Conservation (phyloP, 1,284 basidiomycete species). For the Ganoderma boninense region DNA sequence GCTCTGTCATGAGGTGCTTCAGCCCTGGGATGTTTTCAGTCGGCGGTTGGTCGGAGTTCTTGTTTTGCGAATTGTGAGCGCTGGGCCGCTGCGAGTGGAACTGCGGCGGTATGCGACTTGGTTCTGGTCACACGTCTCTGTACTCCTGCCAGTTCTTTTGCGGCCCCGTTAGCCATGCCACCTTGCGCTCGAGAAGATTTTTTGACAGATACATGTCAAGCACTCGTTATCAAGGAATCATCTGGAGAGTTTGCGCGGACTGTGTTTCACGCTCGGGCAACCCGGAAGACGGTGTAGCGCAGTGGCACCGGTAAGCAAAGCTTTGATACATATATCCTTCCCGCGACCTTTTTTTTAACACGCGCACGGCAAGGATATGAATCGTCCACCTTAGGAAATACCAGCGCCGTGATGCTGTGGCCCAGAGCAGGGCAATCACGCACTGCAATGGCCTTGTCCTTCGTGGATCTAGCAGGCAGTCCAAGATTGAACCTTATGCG, state of each 20-base stretch:
- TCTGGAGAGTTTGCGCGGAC: background rate
- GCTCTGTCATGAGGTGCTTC: too few relatives aligned
- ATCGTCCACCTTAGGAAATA: background rate
- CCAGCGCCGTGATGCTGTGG: background rate
- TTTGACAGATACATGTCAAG: background rate
- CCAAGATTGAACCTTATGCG: background rate
- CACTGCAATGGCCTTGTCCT: background rate
- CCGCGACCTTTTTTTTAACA: background rate
- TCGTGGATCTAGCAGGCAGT: background rate
- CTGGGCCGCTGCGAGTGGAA: too few relatives aligned
- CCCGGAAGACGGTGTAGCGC: background rate
- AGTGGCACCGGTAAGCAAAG: background rate
- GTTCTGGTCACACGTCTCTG: too few relatives aligned
- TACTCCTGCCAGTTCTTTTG: too few relatives aligned
- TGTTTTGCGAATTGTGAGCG: too few relatives aligned
- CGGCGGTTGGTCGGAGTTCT: too few relatives aligned
- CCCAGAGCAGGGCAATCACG: background rate
- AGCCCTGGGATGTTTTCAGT: too few relatives aligned
- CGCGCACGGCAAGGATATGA: background rate
- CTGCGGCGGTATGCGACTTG: too few relatives aligned
- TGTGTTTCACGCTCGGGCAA: background rate
- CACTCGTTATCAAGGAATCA: background rate
- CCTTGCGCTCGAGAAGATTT: background rate
- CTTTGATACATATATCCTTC: background rate
- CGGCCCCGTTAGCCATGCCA: too few relatives aligned